Evolutionary conservation across 2,329 filamentous ascomycete genomes (phyloP).

Genomic region (Aspergillus fumigatiaffinis): DNA sequence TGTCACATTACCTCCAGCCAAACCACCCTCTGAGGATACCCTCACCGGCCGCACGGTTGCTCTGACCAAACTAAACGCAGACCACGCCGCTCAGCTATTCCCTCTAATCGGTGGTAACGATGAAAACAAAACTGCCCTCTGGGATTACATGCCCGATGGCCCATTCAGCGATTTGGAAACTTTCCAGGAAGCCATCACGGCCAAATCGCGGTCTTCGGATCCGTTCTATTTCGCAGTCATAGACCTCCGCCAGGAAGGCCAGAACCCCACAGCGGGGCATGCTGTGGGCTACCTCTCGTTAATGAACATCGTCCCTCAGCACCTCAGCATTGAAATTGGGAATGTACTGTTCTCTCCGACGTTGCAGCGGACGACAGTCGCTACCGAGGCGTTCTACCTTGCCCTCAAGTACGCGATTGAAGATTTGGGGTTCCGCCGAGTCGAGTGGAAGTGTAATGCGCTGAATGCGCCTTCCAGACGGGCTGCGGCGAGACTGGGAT

Average conservation of each 20-base stretch:
- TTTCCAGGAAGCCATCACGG: constrained; percentile 26
- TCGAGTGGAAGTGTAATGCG: constrained; percentile 63
- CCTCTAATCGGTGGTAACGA: constrained; percentile 22
- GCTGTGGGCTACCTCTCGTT: constrained; percentile 42
- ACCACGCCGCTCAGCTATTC: constrained; percentile 31
- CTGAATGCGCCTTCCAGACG: constrained; percentile 52
- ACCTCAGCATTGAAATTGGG: constrained; percentile 57
- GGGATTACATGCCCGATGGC: constrained; percentile 40
- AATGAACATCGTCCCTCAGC: constrained; percentile 46
- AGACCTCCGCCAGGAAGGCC: constrained; percentile 21
- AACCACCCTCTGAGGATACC: constrained; percentile 5
- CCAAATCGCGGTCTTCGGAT: constrained; percentile 27
- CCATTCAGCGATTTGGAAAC: constrained; percentile 30
- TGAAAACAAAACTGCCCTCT: constrained; percentile 25
- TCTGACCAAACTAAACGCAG: constrained; percentile 23
- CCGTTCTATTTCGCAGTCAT: constrained; percentile 46
- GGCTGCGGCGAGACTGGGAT: constrained; percentile 57
- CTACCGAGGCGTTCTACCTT: constrained; percentile 58
- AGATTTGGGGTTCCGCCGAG: constrained; percentile 51
- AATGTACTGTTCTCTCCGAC: constrained; percentile 49
- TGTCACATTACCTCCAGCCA: constrained; percentile 2
- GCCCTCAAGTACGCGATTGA: constrained; percentile 54
- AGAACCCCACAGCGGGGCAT: constrained; percentile 23
- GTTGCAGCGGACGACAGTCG: constrained; percentile 52
- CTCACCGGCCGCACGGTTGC: constrained; percentile 24